Conservation (phyloP, 2,329 filamentous ascomycete genomes). For the Botryotinia calthae region DNA sequence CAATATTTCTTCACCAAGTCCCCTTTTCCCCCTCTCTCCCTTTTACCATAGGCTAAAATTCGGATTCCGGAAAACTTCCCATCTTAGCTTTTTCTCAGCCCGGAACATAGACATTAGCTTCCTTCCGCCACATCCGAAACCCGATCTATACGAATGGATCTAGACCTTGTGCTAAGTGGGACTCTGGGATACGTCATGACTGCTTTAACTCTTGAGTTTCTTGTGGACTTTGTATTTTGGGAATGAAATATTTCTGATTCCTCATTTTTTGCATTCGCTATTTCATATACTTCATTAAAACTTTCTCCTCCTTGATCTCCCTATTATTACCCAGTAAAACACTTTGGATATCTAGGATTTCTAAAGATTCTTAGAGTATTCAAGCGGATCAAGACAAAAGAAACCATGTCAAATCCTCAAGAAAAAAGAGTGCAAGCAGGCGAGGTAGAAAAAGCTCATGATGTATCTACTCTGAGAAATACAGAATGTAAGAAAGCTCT, state of each 20-base stretch:
- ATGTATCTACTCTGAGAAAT: conserved; percentile 5
- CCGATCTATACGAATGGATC: background rate
- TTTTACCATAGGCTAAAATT: background rate
- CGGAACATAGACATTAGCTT: background rate
- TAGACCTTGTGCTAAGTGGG: background rate
- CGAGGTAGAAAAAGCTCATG: conserved; percentile 2
- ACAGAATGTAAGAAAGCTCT: background rate
- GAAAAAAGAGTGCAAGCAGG: background rate
- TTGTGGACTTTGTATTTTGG: background rate
- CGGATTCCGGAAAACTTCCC: background rate
- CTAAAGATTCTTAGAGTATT: background rate
- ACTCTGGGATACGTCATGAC: background rate
- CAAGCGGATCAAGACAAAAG: background rate
- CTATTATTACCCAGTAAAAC: background rate
- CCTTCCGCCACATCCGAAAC: background rate
- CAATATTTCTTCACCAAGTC: background rate
- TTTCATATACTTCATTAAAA: background rate
- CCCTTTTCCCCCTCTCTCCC: background rate
- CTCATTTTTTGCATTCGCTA: background rate
- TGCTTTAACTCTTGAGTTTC: background rate
- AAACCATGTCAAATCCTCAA: background rate
- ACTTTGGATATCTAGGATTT: background rate
- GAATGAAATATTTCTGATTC: background rate
- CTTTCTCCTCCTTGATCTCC: background rate
- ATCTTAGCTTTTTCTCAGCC: background rate